Base-by-base conservation (phyloP, 75 land plant species). In the Chamaecyparis obtusa region DNA sequence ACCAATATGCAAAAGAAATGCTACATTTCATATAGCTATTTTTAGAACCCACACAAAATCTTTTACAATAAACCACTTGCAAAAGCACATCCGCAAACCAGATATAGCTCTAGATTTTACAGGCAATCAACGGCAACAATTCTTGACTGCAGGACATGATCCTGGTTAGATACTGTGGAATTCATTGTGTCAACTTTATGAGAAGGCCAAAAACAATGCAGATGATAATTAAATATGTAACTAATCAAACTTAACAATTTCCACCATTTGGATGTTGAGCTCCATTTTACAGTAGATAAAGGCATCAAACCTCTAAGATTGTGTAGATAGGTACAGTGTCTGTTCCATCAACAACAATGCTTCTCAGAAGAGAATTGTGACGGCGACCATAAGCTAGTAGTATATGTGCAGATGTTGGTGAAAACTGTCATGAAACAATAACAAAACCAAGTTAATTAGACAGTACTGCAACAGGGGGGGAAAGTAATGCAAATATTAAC, bases 371-470 rank as follows among this genome's bases (percentile, higher is more conserved):
- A 72, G 99, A 96, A 88, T 89, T 92, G 85, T 97, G 99, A 30
- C 99, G 98, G 5, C 99, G 94, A 10, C 99, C 99, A 93, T 97
- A 97, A 19, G 98, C 95, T 74, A 97, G 89, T 77, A 97, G 89
- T 87, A 97, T 84, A 86, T 97, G 96, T 83, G 95, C 96, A 13
- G 99, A 96, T 13, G 99, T 95, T 19, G 99, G 99, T 71, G 99
- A 97, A 88, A 97, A 97, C 99, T 97, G 95, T 89, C 57, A 89
- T 39, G 86, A 17, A 78, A 32, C 83, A 77, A 5, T 39, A 14
- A 35, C 32, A 85, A 43, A 49, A 24, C 54, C 56, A 7, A 54
- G 87, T 86, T 44, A 44, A 43, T n/a, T 17, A 86, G 41, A 60
- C 27, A 32, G 88, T 32, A n/a, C 8, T 54, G 11, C 48, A 87